These are phyloP conservation scores for Daldinia sp. DNA, from an alignment of 2,329 filamentous ascomycete genomes.

Conservation along the genomic window DNA sequence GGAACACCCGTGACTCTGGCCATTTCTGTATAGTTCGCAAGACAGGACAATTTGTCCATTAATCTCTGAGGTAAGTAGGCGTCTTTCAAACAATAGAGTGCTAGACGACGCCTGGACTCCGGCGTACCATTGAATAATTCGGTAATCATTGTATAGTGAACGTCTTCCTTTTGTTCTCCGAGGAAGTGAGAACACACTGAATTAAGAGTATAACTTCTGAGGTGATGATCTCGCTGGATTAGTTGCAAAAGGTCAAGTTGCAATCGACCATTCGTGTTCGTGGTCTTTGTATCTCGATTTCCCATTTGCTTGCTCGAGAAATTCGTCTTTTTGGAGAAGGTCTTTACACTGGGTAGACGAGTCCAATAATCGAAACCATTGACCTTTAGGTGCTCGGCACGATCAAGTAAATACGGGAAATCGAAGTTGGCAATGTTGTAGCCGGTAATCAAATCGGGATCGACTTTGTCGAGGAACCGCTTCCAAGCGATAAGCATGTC, in stretches of 20 bases:
- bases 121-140: conserved; percentile 96
- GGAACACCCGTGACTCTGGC: conserved; percentile 98
- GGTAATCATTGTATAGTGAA: conserved; percentile 99
- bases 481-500: conserved; percentile 94
- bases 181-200: conserved; percentile 95
- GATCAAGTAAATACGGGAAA: conserved; percentile 92
- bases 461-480: conserved; percentile 86
- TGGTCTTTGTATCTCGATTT: conserved; percentile 90
- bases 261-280: conserved; percentile 91
- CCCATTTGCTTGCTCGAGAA: conserved; percentile 99
- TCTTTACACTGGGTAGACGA: conserved; percentile 74
- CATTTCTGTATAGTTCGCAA: conserved; percentile 99
- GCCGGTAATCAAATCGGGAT: conserved; percentile 96
- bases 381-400: conserved; percentile 85
- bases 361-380: conserved; percentile 86
- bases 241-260: conserved; percentile 95
- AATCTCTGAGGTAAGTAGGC: conserved; percentile 92
- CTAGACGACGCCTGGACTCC: conserved; percentile 87
- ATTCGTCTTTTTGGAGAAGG: conserved; percentile 78
- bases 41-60: conserved; percentile 96
- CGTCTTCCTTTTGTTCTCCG: conserved; percentile 97
- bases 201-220: conserved; percentile 96
- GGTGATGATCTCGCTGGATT: conserved; percentile 91
- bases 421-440: conserved; percentile 99
- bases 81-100: conserved; percentile 97